These are phyloP conservation scores for Aspergillus piperis DNA, from an alignment of 2,329 filamentous ascomycete genomes.

Conservation along the genomic window DNA sequence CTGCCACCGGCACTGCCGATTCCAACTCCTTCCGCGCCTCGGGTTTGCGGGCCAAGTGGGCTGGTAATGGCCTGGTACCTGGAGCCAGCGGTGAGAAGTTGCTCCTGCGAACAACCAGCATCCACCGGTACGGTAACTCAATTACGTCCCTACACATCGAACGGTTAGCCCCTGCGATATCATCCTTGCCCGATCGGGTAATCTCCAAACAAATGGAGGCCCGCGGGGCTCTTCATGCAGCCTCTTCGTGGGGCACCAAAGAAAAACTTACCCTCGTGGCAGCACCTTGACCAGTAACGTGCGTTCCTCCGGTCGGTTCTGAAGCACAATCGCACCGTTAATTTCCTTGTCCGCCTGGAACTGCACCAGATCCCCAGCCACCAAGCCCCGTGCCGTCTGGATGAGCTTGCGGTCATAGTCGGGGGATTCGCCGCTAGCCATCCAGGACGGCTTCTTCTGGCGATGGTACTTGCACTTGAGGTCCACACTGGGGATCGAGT, in stretches of 20 bases:
- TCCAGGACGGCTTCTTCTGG: constrained; percentile 77
- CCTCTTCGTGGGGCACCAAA: not conserved
- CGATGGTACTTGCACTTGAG: constrained; percentile 95
- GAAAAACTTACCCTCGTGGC: constrained; percentile 70
- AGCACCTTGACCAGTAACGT: constrained; percentile 78
- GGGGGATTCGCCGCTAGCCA: constrained; percentile 63
- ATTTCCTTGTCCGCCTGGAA: constrained; percentile 84
- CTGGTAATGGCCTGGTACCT: constrained; percentile 49
- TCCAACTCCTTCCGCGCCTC: constrained; percentile 57
- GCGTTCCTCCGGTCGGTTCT: constrained; percentile 76
- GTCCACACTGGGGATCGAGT: constrained; percentile 87
- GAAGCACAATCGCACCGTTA: constrained; percentile 83
- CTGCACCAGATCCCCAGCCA: constrained; percentile 77
- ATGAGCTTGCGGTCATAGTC: constrained; percentile 70
- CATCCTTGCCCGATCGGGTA: constrained; percentile 14
- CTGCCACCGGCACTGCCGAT: constrained; percentile 64
- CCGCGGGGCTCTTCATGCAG: not conserved
- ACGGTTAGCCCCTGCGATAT: constrained; percentile 9
- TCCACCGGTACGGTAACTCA: constrained; percentile 62
- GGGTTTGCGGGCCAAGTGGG: constrained; percentile 52
- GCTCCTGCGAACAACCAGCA: constrained; percentile 52
- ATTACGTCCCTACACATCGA: constrained; percentile 47
- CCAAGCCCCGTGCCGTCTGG: constrained; percentile 67
- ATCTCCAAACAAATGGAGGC: constrained; percentile 6
- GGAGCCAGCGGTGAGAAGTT: constrained; percentile 50